These are phyloP conservation scores for Boletus fagicola DNA, from an alignment of 768 basidiomycete species.

Conservation along the genomic window DNA sequence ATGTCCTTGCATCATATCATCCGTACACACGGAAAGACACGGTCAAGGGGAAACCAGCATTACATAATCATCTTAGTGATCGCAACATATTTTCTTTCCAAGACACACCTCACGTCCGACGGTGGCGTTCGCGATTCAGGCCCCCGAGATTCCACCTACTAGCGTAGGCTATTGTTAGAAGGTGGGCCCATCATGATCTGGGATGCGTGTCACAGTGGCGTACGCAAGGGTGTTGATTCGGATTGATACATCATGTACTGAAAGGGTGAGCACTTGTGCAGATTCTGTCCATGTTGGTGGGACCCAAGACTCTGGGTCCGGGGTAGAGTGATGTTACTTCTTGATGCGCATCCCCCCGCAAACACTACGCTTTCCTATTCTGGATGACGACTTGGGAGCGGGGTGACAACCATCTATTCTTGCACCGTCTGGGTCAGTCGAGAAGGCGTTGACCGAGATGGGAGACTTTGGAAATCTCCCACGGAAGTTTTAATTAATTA, in stretches of 20 bases:
- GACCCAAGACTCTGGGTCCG: background rate
- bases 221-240: background rate
- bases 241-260: too few relatives aligned
- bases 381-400: background rate
- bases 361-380: slow-evolving; percentile 11
- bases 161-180: background rate
- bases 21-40: background rate
- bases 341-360: background rate
- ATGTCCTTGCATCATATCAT: too few relatives aligned
- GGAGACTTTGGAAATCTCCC: background rate
- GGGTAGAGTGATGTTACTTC: background rate
- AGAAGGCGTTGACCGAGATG: background rate
- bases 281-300: background rate
- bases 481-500: background rate
- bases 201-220: too few relatives aligned
- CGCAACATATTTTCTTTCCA: background rate
- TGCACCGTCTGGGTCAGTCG: background rate
- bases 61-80: background rate
- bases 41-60: background rate
- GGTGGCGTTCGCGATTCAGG: background rate
- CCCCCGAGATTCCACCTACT: background rate
- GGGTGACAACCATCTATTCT: background rate
- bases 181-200: background rate
- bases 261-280: background rate
- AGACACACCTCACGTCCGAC: background rate